Evolutionary conservation across 2,329 filamentous ascomycete species (phyloP).

Genomic region (Alternaria triticina): DNA sequence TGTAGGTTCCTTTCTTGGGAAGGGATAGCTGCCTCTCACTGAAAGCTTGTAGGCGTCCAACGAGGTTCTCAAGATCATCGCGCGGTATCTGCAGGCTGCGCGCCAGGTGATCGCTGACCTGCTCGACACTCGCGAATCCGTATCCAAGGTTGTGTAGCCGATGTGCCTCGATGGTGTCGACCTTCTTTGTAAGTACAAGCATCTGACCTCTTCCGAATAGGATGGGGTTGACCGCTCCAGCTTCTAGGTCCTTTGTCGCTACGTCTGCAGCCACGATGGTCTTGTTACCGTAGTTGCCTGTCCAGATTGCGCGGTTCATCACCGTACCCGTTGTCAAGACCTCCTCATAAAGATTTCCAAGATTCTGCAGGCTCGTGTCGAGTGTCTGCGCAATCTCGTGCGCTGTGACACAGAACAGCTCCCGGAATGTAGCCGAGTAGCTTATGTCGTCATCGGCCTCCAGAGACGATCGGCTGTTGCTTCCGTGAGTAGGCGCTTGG

Average conservation of each 20-base stretch:
- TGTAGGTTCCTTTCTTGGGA: conserved; percentile 53
- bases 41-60: conserved; percentile 70
- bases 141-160: conserved; percentile 74
- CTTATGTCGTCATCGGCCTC: conserved; percentile 64
- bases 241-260: conserved; percentile 48
- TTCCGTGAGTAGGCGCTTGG: conserved; percentile 22
- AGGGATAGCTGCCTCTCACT: conserved; percentile 49
- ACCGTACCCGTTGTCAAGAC: conserved; percentile 69
- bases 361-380: conserved; percentile 65
- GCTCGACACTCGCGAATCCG: conserved; percentile 67
- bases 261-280: conserved; percentile 34
- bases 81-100: conserved; percentile 76
- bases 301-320: conserved; percentile 67
- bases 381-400: conserved; percentile 73
- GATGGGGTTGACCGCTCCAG: conserved; percentile 40
- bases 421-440: conserved; percentile 79
- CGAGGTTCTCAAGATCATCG: conserved; percentile 64
- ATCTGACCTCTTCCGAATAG: conserved; percentile 74
- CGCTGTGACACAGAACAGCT: conserved; percentile 83
- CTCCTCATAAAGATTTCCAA: conserved; percentile 77
- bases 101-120: conserved; percentile 72
- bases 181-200: conserved; percentile 76
- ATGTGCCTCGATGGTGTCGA: conserved; percentile 65
- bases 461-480: conserved; percentile 26
- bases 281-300: conserved; percentile 23